Base-by-base conservation (phyloP, 73 alveolate species). In the Paramecium bursaria region DNA sequence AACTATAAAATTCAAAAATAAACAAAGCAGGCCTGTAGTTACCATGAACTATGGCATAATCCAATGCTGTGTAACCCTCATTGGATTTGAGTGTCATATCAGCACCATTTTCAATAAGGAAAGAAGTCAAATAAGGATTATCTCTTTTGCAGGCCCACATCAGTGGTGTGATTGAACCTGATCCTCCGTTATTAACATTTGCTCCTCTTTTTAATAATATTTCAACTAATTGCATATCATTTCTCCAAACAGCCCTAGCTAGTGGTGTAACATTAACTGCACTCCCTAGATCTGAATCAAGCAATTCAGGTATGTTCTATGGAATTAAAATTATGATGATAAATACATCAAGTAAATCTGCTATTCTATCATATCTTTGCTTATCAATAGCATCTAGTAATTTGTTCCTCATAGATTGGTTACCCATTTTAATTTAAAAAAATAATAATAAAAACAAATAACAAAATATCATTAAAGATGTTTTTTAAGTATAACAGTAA, bases 81-180 rank as follows among this genome's bases (percentile, higher is more conserved):
- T 79, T 73, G 7, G 89, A 79, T 54, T 42, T 79, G 19, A 39
- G 30, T 0, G 47, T 26, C 0, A 79, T 33, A 1, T 79, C 17
- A 0, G 89, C 89, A 1, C 89, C 89, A 53, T 53, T 22, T 53
- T 79, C 89, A 35, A 79, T 57, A 31, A 79, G 46, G 14, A 25
- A n/a, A 14, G 75, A 53, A 5, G 73, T 82, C 48, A 79, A 15
- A 13, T 79, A 48, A 5, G 76, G 48, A 54, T 79, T 48, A 21
- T 73, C 89, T 79, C 89, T 79, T 79, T 73, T 52, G 21, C 74
- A 48, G 0, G 89, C 89, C 89, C 89, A 79, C 89, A 79, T 79
- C 74, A 79, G 54, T 25, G 89, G 89, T 10, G 74, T 79, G n/a
- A 79, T 79, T 13, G 74, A 50, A 39, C 57, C 33, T 39, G 82